Percentiles rank a stretch among this genome's conserved stretches.
These are phyloP conservation scores for Tubosaeta sp. DNA, from an alignment of 768 basidiomycete genomes.

Conservation along the genomic window DNA sequence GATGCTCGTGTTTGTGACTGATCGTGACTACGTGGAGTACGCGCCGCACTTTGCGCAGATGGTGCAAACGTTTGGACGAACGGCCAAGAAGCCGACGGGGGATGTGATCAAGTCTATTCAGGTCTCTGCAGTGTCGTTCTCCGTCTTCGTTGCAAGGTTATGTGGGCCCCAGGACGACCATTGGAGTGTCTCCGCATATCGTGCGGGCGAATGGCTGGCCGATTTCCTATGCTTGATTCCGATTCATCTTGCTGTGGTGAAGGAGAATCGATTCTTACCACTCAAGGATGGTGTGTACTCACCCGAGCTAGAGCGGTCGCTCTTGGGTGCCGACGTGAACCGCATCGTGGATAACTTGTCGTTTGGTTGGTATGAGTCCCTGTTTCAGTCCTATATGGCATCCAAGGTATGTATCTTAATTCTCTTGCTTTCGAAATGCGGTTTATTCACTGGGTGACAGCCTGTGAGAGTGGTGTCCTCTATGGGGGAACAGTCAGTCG, in stretches of 20 bases:
- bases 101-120: conserved; percentile 11
- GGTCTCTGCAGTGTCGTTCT: no score
- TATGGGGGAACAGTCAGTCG: no score
- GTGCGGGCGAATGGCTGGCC: conserved; percentile 58
- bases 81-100: conserved; percentile 50
- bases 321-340: conserved; percentile 57
- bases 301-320: conserved; percentile 42
- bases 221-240: conserved; percentile 60
- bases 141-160: no score
- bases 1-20: conserved; percentile 11
- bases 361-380: no score
- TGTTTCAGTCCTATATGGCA: no score
- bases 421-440: no score
- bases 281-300: conserved; percentile 56
- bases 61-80: conserved; percentile 43
- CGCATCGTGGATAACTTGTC: conserved; percentile 51
- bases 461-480: no score
- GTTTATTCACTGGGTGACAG: no score
- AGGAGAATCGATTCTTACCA: conserved; percentile 58
- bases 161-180: neutral
- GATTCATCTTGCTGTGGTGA: conserved; percentile 56
- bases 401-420: no score
- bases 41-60: conserved; percentile 42
- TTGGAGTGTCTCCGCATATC: conserved; percentile 38
- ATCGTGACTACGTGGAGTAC: conserved; percentile 30